A percentile compares a stretch with the other conserved stretches of the same genome.
Conservation (phyloP, 441 rosid species). For the Euphorbia celastroides region DNA sequence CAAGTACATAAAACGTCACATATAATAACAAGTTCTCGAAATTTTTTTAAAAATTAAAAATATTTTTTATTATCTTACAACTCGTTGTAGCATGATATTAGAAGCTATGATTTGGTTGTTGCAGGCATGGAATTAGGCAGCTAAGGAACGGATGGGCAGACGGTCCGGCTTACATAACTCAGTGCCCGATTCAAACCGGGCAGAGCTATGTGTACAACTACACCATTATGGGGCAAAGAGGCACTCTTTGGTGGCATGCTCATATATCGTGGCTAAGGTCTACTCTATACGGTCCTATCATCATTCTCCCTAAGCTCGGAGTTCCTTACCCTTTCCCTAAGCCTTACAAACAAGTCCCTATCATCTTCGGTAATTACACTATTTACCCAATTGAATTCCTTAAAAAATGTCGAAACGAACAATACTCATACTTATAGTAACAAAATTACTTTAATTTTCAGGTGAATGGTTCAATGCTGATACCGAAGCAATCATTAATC, state of each 20-base stretch:
- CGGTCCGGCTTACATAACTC: constrained; percentile 67
- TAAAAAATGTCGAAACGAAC: too few relatives aligned
- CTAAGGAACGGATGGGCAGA: constrained; percentile 64
- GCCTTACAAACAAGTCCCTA: constrained; percentile 58
- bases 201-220: constrained; percentile 58
- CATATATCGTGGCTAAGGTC: constrained; percentile 64
- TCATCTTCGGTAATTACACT: constrained; percentile 43
- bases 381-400: too few relatives aligned
- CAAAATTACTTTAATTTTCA: constrained; percentile 16
- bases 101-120: neutral
- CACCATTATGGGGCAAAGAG: constrained; percentile 58
- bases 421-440: too few relatives aligned
- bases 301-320: constrained; percentile 51
- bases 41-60: too few relatives aligned
- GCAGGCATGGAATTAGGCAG: constrained; percentile 64
- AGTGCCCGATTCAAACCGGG: constrained; percentile 59
- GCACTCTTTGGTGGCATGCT: constrained; percentile 70
- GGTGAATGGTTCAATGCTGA: constrained; percentile 91
- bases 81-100: neutral
- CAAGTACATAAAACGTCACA: too few relatives aligned
- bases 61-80: too few relatives aligned
- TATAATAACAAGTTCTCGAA: too few relatives aligned
- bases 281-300: constrained; percentile 56
- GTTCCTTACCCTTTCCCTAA: constrained; percentile 51
- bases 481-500: constrained; percentile 52